Percentiles rank a stretch among this genome's conserved stretches.
These are phyloP conservation scores for Rhizopogon vinicolor DNA, from an alignment of 768 basidiomycete genomes.

Conservation along the genomic window DNA sequence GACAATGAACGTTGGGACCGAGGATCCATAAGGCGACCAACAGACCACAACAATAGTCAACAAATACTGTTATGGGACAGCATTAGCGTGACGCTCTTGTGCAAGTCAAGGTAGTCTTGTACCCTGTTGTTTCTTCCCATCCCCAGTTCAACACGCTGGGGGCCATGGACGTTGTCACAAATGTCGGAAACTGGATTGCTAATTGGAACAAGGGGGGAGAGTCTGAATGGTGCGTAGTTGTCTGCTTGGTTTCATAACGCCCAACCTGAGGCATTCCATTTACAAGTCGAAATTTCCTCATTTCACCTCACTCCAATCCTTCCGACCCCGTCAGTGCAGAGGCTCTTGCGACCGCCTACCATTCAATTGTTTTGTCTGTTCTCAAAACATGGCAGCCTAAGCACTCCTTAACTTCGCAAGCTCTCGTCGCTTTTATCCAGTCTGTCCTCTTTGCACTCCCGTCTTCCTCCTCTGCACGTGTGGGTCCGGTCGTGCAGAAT, in stretches of 20 bases:
- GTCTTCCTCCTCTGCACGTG: conserved; percentile 54
- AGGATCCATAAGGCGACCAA: conserved; percentile 9
- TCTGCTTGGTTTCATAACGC: conserved; percentile 11
- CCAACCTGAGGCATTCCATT: conserved; percentile 12
- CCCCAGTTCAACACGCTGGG: conserved; percentile 4
- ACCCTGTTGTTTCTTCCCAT: conserved; percentile 12
- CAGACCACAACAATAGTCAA: conserved; percentile 21
- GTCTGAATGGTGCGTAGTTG: conserved; percentile 49
- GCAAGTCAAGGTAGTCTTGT: conserved; percentile 3
- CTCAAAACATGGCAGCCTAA: conserved; percentile 53
- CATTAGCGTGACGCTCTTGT: conserved; percentile 6
- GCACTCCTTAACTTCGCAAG: conserved; percentile 40
- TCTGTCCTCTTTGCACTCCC: conserved; percentile 59
- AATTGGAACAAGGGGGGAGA: conserved; percentile 60
- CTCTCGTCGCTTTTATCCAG: conserved; percentile 60
- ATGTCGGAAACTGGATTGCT: conserved; percentile 43
- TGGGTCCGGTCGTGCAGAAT: conserved; percentile 34
- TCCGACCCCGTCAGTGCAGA: conserved; percentile 49
- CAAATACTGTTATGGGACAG: conserved; percentile 14
- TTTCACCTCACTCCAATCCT: conserved; percentile 55
- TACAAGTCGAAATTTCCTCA: conserved; percentile 56
- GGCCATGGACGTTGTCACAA: conserved; percentile 58
- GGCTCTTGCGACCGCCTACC: conserved; percentile 61
- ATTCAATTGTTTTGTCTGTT: conserved; percentile 58
- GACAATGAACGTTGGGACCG: too few relatives aligned